Evolutionary conservation across 1,284 basidiomycete genomes (phyloP), one percentile per base, ranked within the genome.

Genomic region (Malassezia slooffiae): DNA sequence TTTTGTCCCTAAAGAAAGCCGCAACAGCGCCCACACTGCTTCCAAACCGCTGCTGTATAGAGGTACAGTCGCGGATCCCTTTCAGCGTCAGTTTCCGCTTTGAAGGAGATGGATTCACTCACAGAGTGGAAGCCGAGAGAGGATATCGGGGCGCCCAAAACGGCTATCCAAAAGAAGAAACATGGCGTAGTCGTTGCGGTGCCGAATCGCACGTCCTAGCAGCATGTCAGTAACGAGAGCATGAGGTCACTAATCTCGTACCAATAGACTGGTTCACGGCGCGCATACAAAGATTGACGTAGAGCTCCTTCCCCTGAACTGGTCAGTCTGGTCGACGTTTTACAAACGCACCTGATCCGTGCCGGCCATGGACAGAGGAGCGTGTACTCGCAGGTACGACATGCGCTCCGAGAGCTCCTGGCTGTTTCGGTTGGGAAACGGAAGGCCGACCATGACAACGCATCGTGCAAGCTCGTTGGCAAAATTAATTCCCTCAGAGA

Each of bases 401-500:
- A 96, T 83, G 34, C 91, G 77, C 70, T 96, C 93, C 51, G 80
- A 79, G 34, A 97, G 76, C 70, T 96, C 91, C 0, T 82, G 77
- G 1, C 85, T 90, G n/a, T 80, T 79, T 31, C 85, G 75, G 68
- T 95, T 95, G 7, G 91, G 83, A 66, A 90, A 97, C 0, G 91
- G 91, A 21, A 97, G 77, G 2, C 93, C 93, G 10, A 70, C 77
- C 65, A 96, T 80, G 36, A 93, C 74, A 21, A 93, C 88, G 12
- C 82, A 84, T 31, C 88, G 80, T 1, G 88, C 86, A 3, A 95
- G 78, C 29, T 85, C 78, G 70, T 67, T 62, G 4, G 85, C 79
- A 70, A 97, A 97, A 71, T 97, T 97, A 58, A 97, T 79, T 2
- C 91, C 91, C 72, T 97, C 91, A 0, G 88, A 93, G 11, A 97